A percentile compares a stretch with the other conserved stretches of the same genome.
phyloP scores from a whole-genome alignment of 2,329 filamentous ascomycete species.

The Colletotrichum agaves region DNA sequence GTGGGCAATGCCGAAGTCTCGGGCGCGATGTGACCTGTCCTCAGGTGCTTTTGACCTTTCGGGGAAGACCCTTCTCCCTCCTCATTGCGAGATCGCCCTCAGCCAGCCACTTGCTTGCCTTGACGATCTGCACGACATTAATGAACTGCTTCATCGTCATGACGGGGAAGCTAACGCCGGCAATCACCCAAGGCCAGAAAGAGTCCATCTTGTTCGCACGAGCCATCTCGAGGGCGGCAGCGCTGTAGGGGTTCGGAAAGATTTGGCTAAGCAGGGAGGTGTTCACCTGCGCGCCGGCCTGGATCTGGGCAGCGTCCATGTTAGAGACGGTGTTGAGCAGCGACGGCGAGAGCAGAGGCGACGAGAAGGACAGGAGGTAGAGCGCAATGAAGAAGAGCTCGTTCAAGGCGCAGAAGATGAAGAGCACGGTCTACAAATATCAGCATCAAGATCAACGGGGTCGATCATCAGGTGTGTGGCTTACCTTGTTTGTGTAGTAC shows the following conservation, averaged over 20 bases:
- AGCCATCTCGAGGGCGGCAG: conserved; percentile 90
- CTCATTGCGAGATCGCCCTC: conserved; percentile 85
- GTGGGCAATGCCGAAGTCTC: not conserved
- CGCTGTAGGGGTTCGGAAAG: conserved; percentile 91
- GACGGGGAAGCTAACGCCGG: conserved; percentile 81
- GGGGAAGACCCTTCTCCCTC: conserved; percentile 62
- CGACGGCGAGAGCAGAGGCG: conserved; percentile 86
- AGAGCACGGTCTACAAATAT: conserved; percentile 79
- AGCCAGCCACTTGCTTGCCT: conserved; percentile 90
- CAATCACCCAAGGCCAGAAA: conserved; percentile 75
- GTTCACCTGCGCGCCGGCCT: conserved; percentile 76
- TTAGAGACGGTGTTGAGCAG: conserved; percentile 74
- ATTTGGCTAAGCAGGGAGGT: conserved; percentile 77
- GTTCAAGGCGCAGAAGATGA: conserved; percentile 89
- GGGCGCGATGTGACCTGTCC: not conserved
- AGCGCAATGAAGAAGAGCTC: conserved; percentile 98
- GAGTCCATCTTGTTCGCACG: conserved; percentile 93
- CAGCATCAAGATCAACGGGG: not conserved
- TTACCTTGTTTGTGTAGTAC: conserved; percentile 96
- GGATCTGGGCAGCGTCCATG: conserved; percentile 60
- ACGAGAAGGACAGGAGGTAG: conserved; percentile 97
- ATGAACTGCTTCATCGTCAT: conserved; percentile 94
- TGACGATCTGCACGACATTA: conserved; percentile 93
- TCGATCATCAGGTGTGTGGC: not conserved
- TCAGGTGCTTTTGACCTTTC: conserved; percentile 44